phyloP scores from a whole-genome alignment of 805 yeast genomes.

The Tetrapisispora pingtungensis region DNA sequence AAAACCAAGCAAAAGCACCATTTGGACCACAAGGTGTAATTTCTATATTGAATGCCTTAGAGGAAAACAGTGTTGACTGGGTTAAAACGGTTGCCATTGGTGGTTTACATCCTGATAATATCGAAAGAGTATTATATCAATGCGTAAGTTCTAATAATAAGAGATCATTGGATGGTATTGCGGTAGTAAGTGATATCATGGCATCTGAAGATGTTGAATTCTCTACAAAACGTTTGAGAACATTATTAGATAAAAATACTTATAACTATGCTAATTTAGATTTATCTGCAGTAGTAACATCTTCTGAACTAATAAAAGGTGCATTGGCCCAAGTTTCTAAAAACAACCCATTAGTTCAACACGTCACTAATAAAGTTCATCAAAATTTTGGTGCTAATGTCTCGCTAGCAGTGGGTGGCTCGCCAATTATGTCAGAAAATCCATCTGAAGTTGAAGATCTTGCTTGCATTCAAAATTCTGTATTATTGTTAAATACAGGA shows the following conservation, averaged over 20 bases:
- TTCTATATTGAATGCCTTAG: conserved; percentile 40
- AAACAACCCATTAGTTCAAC: conserved; percentile 62
- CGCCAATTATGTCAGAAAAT: conserved; percentile 83
- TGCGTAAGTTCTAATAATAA: conserved; percentile 35
- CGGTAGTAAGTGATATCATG: conserved; percentile 82
- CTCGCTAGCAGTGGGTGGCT: conserved; percentile 70
- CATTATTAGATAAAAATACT: conserved; percentile 12
- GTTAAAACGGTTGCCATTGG: conserved; percentile 71
- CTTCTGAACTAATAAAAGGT: conserved; percentile 4
- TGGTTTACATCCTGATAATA: conserved; percentile 59
- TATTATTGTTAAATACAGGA: conserved; percentile 66
- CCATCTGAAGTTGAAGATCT: conserved; percentile 58
- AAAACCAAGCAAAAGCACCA: conserved; percentile 40
- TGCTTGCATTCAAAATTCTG: conserved; percentile 42
- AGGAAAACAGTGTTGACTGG: conserved; percentile 24
- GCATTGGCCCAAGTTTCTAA: conserved; percentile 19
- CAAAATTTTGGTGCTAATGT: conserved; percentile 83
- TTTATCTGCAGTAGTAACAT: background rate
- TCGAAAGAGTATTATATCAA: conserved; percentile 45
- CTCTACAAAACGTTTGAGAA: conserved; percentile 37
- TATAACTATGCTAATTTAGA: conserved; percentile 12
- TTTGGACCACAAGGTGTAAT: conserved; percentile 66
- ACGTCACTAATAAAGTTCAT: conserved; percentile 82
- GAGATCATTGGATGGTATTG: conserved; percentile 61
- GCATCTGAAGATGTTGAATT: conserved; percentile 44